These are phyloP conservation scores for Phytophthora quininea DNA, from an alignment of 352 stramenopile species.

Conservation along the genomic window DNA sequence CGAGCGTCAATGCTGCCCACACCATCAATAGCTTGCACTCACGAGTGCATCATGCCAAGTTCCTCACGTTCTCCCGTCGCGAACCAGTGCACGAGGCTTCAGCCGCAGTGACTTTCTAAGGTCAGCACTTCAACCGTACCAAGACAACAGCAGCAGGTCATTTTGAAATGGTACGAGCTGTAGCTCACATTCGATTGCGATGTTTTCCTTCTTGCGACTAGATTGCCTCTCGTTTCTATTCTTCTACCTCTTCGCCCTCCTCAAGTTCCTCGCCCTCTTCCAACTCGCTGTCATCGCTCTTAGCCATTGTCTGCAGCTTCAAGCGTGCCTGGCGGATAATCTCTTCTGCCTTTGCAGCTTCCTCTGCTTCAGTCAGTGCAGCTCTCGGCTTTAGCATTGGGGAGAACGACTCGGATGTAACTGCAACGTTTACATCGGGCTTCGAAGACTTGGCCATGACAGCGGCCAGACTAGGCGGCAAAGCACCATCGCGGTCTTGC, in stretches of 20 bases:
- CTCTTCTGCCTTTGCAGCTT: slow-evolving; percentile 61
- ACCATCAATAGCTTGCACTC: slow-evolving; percentile 44
- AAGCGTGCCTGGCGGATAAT: slow-evolving; percentile 73
- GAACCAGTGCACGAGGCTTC: slow-evolving; percentile 30
- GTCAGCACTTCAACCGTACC: not conserved
- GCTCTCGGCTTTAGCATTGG: slow-evolving; percentile 22
- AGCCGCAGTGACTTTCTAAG: slow-evolving; percentile 26
- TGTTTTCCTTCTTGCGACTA: not conserved
- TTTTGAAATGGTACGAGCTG: slow-evolving; percentile 4
- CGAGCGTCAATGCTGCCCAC: slow-evolving; percentile 47
- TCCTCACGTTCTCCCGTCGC: slow-evolving; percentile 48
- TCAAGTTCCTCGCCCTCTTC: slow-evolving; percentile 70
- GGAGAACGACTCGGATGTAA: slow-evolving; percentile 14
- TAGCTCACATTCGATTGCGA: not conserved
- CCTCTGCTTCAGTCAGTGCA: slow-evolving; percentile 44
- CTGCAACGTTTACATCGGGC: slow-evolving; percentile 4
- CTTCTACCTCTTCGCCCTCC: slow-evolving; percentile 39
- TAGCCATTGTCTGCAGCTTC: slow-evolving; percentile 57
- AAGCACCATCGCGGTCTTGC: slow-evolving; percentile 18
- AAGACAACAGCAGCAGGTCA: slow-evolving; percentile 16
- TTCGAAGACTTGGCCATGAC: slow-evolving; percentile 14
- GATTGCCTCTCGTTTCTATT: slow-evolving; percentile 19
- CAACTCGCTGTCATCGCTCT: slow-evolving; percentile 51
- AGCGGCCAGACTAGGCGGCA: slow-evolving; percentile 30
- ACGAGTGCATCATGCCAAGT: slow-evolving; percentile 45